Evolutionary conservation across 2,329 filamentous ascomycete species (phyloP), one percentile per base, ranked within the genome.

Genomic region (Truncatella angustata): DNA sequence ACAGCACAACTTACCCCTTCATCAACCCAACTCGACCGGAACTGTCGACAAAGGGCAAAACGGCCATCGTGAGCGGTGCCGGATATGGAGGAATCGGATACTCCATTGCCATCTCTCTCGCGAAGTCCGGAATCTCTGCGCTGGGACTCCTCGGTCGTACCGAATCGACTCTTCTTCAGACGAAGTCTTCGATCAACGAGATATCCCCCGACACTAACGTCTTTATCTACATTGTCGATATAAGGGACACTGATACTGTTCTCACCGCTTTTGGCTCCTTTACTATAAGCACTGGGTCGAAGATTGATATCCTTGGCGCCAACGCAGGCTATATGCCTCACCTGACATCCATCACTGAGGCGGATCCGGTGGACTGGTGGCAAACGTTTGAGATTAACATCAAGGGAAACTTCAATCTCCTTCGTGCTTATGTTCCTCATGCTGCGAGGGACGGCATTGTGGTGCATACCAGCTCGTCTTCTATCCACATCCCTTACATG

Each of bases 261-360:
- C n/a, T 23, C 12, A 18, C 21, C 12, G 47, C 47, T 4, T n/a
- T 50, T 16, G 34, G 30, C 6, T 35, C 34, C n/a, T 50, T 50
- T 16, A 36, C 32, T 7, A 36, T n/a, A 20, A 32, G 23, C 24
- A 42, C 47, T 5, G 47, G 47, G 10, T n/a, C 47, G 35, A 23
- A 49, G 28, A 53, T 67, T 3, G 62, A 67, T 24, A 59, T 67
- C 23, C 55, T 68, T 30, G 46, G 66, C 44, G 61, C 58, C 52
- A 66, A 62, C 52, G 66, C 65, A 2, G 66, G 50, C 11, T 60
- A 61, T 49, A 28, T 63, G 49, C 36, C 60, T 5, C 49, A 53
- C 30, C 44, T 57, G 6, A 20, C 21, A 0, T 50, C 60, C 9
- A 55, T 62, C 36, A 12, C 44, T 11, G 60, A 58, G 3, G 47